Base-by-base conservation (phyloP, 768 basidiomycete genomes). In the Glaciozyma martinii region DNA sequence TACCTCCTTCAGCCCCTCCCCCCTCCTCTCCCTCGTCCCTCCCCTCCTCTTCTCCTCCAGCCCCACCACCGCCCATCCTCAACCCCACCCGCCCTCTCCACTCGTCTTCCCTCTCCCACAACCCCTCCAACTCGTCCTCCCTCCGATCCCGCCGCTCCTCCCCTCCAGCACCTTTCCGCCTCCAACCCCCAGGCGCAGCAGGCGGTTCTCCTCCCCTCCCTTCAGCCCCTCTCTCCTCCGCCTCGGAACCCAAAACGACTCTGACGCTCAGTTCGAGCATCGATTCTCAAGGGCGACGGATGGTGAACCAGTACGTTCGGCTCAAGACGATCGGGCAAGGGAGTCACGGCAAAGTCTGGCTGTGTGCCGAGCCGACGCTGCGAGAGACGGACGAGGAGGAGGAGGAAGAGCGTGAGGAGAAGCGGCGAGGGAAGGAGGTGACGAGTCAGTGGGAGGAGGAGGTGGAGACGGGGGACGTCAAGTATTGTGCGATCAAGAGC, bases 311-410 rank as follows among this genome's bases (percentile, higher is more conserved):
- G 76, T 97, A 94, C 76, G 79, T 85, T 56, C 84, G 91, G 62
- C 80, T 85, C 60, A 80, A 81, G 61, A 82, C 83, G 73, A 85
- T 95, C 27, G 93, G 93, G 27, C 83, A 82, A 63, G 93, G 93
- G 18, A 88, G 90, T 74, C 92, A 95, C 74, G 93, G 93, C 56
- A 84, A 87, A 73, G 93, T 97, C 66, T 88, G 84, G 77, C 79
- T 87, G 6, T 89, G 88, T 42, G 81, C 73, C 74, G 82, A 83
- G 76, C 80, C 76, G 75, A 78, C 46, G 56, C 66, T 63, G 33
- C 49, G 56, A 23, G 71, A 68, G 42, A 59, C 44, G 2, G 66
- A 61, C 21, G 50, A 52, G 37, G 55, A 33, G n/a, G 66, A 42
- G 33, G 7, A 44, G 61, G 65, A 65, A 18, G 68, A 62, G 19